Percentiles rank a stretch among this genome's conserved stretches.
Conservation (phyloP, 2,329 filamentous ascomycete genomes). For the Fusarium denticulatum region DNA sequence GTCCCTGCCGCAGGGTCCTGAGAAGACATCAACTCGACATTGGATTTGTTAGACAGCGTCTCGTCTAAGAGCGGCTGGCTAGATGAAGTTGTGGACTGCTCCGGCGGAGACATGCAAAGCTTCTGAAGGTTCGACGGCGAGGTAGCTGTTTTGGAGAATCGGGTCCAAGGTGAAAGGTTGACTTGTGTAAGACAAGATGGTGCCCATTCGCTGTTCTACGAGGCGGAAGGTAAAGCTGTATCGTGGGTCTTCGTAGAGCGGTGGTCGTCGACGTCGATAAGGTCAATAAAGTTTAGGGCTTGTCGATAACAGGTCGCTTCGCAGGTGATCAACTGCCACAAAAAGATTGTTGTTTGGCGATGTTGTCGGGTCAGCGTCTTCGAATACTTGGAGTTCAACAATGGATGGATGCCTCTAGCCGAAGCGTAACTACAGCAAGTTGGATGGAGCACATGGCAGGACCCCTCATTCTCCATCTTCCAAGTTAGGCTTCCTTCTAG, state of each 20-base stretch:
- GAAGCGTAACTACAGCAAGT: neutral
- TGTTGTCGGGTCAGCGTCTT: constrained; percentile 33
- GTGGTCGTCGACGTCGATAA: neutral
- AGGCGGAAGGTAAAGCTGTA: constrained; percentile 32
- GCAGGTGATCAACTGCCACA: neutral
- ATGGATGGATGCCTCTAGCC: constrained; percentile 1
- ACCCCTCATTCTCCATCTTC: constrained; percentile 31
- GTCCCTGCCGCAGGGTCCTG: constrained; percentile 28
- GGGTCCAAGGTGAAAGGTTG: constrained; percentile 15
- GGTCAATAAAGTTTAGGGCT: neutral
- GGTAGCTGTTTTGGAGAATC: neutral
- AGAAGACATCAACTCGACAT: constrained; percentile 44
- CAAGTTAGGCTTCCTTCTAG: neutral
- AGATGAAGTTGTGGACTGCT: constrained; percentile 42
- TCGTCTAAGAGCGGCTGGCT: constrained; percentile 44
- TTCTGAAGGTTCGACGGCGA: constrained; percentile 12
- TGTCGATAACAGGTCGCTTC: neutral
- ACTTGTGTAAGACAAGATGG: constrained; percentile 22
- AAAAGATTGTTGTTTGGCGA: constrained; percentile 8
- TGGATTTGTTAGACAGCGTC: constrained; percentile 41
- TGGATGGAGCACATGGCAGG: constrained; percentile 15
- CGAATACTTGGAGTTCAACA: constrained; percentile 4
- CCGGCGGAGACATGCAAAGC: constrained; percentile 52
- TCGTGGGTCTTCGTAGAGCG: constrained; percentile 11
- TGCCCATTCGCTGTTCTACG: constrained; percentile 39